Evolutionary conservation across 805 yeast species (phyloP).

Genomic region (Ogataea glucozyma): DNA sequence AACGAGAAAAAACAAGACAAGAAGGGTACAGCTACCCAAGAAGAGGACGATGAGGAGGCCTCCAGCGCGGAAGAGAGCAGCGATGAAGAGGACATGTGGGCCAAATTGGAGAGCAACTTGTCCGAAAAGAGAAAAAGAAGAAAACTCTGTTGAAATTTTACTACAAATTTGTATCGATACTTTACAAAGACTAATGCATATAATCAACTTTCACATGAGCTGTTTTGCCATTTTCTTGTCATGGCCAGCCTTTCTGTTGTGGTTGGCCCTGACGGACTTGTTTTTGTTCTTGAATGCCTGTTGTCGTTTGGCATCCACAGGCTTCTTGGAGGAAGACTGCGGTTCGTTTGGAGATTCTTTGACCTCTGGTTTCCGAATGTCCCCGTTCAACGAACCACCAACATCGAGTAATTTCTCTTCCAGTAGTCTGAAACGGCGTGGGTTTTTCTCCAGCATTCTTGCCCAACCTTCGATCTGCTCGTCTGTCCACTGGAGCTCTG

Average conservation of each 20-base stretch:
- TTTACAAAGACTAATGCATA: no score
- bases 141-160: no score
- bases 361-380: neutral
- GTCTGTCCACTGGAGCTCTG: slow-evolving; percentile 69
- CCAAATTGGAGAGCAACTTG: slow-evolving; percentile 26
- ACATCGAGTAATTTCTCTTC: slow-evolving; percentile 59
- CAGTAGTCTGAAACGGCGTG: slow-evolving; percentile 57
- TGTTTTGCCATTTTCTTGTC: slow-evolving; percentile 49
- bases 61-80: slow-evolving; percentile 31
- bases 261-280: slow-evolving; percentile 61
- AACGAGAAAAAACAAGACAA: slow-evolving; percentile 20
- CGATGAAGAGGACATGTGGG: slow-evolving; percentile 39
- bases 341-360: no score
- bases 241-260: slow-evolving; percentile 63
- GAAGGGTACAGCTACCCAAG: slow-evolving; percentile 40
- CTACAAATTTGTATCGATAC: neutral
- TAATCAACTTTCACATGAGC: slow-evolving; percentile 10
- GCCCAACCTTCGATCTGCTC: slow-evolving; percentile 96
- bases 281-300: slow-evolving; percentile 52
- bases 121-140: slow-evolving; percentile 34
- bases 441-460: slow-evolving; percentile 65
- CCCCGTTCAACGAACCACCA: slow-evolving; percentile 37
- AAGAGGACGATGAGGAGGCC: slow-evolving; percentile 37
- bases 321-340: no score
- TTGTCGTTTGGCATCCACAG: slow-evolving; percentile 33